A percentile compares a stretch with the other conserved stretches of the same genome.
Conservation (phyloP, 257 asterid species). For the Thymus quinquecostatus region DNA sequence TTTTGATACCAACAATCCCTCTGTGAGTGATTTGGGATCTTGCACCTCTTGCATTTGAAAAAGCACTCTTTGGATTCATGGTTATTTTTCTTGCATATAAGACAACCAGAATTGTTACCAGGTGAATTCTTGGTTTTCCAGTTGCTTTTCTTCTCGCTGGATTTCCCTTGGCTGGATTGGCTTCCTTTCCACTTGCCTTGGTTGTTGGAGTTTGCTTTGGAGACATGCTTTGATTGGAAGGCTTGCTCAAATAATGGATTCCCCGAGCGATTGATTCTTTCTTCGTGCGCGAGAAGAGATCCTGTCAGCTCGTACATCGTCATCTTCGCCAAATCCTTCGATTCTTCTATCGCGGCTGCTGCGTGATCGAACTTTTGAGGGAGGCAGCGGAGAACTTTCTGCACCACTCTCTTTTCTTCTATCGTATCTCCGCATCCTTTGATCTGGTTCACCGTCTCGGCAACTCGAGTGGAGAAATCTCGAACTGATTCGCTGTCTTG, state of each 20-base stretch:
- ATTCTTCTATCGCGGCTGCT: conserved; percentile 4
- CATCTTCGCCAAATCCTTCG: background rate
- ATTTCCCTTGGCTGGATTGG: background rate
- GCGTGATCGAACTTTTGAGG: conserved; percentile 9
- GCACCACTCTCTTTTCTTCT: background rate
- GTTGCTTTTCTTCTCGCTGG: background rate
- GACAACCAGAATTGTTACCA: background rate
- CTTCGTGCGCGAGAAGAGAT: background rate
- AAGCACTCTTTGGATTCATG: conserved; percentile 18
- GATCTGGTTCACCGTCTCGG: background rate
- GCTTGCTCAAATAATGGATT: conserved; percentile 5
- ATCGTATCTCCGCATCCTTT: background rate
- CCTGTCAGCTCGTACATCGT: background rate
- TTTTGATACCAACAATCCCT: conserved; percentile 22
- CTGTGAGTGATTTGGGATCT: background rate
- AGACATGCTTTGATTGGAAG: background rate
- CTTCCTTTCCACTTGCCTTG: background rate
- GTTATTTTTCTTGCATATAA: conserved; percentile 9
- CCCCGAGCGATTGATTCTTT: background rate
- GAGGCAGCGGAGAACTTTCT: background rate
- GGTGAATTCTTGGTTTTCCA: background rate
- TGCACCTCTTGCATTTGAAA: conserved; percentile 10
- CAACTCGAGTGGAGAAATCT: background rate
- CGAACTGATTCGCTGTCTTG: background rate
- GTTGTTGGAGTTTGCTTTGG: background rate